Percentiles rank a stretch among this genome's conserved stretches.
phyloP scores from a whole-genome alignment of 495 filamentous ascomycete genomes.

The Umbilicaria muhlenbergii region DNA sequence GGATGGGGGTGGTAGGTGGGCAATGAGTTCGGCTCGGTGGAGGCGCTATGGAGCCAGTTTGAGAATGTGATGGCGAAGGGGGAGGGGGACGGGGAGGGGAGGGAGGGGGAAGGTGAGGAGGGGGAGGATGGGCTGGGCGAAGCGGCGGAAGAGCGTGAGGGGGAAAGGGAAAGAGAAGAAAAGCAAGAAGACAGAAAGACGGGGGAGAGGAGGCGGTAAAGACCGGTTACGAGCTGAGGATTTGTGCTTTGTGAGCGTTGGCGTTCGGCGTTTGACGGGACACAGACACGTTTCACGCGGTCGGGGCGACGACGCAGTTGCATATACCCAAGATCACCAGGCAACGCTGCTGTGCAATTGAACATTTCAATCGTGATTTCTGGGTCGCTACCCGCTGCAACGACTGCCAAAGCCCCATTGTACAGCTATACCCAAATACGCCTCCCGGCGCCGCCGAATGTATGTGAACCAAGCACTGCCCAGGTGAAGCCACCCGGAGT shows the following conservation, averaged over 20 bases:
- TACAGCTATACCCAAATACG: neutral
- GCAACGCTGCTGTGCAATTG: no score
- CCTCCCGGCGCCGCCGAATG: neutral
- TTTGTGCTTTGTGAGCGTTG: neutral
- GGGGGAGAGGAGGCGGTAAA: neutral
- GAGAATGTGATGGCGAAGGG: constrained; percentile 89
- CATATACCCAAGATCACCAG: no score
- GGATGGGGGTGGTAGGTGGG: constrained; percentile 47
- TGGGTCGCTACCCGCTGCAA: no score
- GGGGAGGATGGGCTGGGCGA: constrained; percentile 16
- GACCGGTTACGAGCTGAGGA: neutral
- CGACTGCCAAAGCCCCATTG: no score
- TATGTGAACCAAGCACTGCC: neutral
- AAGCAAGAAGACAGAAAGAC: neutral
- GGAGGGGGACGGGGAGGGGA: constrained; percentile 28
- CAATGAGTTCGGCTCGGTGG: constrained; percentile 92
- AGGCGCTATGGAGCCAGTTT: constrained; percentile 92
- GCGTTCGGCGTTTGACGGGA: no score
- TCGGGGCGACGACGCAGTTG: no score
- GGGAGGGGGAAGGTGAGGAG: constrained; percentile 16
- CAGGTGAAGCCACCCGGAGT: neutral
- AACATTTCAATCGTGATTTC: no score
- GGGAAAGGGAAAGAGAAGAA: constrained; percentile 10
- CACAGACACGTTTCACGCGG: no score
- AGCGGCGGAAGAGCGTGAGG: constrained; percentile 10